phyloP scores from a whole-genome alignment of 352 stramenopile species.

The Pythium folliculosum region DNA sequence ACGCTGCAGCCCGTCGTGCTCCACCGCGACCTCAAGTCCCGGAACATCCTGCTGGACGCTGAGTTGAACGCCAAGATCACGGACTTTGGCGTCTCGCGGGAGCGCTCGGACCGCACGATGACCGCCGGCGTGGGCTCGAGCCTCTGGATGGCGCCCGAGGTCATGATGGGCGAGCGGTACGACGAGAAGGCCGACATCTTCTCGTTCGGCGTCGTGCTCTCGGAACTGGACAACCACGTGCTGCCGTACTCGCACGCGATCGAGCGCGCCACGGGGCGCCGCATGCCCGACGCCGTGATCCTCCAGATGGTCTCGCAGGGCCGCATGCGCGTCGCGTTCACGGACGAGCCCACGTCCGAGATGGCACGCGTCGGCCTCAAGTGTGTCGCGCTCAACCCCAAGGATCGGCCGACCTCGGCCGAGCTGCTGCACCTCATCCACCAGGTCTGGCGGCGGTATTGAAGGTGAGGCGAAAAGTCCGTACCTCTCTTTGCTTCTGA shows the following conservation, averaged over 20 bases:
- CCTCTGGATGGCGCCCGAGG: constrained; percentile 38
- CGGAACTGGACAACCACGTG: constrained; percentile 32
- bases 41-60: constrained; percentile 26
- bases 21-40: constrained; percentile 30
- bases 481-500: not conserved
- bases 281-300: constrained; percentile 16
- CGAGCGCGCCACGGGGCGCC: constrained; percentile 12
- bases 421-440: constrained; percentile 17
- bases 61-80: constrained; percentile 36
- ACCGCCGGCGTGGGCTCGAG: constrained; percentile 21
- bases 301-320: constrained; percentile 23
- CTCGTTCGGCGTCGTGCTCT: constrained; percentile 36
- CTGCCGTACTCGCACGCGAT: constrained; percentile 27
- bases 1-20: constrained; percentile 22
- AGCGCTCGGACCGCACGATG: constrained; percentile 14
- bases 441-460: constrained; percentile 12
- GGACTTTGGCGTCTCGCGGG: constrained; percentile 33
- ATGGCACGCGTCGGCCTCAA: constrained; percentile 19
- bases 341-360: constrained; percentile 3
- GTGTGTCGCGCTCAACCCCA: constrained; percentile 16
- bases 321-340: constrained; percentile 21
- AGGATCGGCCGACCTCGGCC: constrained; percentile 15
- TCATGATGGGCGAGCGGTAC: constrained; percentile 35
- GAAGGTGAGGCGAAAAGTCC: not conserved
- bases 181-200: constrained; percentile 36